These are phyloP conservation scores for Lachnellula suecica DNA, from an alignment of 2,329 filamentous ascomycete genomes.

Conservation along the genomic window DNA sequence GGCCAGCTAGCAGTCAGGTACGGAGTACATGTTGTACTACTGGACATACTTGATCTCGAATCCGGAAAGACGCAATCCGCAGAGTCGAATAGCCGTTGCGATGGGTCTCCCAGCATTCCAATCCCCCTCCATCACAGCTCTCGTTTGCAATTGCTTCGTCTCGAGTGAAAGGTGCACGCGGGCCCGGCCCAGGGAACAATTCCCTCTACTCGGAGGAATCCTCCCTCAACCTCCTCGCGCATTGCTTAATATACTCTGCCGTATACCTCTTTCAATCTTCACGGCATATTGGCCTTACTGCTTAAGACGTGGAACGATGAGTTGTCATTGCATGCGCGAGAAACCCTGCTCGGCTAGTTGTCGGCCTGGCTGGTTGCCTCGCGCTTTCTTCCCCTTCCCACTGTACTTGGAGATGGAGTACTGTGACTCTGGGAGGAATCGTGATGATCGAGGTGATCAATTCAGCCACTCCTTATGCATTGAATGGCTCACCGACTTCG, in stretches of 20 bases:
- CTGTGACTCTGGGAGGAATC: neutral
- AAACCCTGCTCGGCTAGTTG: constrained; percentile 34
- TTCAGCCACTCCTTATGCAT: constrained; percentile 36
- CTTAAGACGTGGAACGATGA: constrained; percentile 62
- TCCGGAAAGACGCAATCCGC: neutral
- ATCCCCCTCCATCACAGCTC: neutral
- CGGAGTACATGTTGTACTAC: neutral
- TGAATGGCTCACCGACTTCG: constrained; percentile 36
- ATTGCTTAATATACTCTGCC: constrained; percentile 32
- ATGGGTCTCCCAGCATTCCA: neutral
- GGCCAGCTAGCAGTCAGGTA: constrained; percentile 5
- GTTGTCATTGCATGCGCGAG: constrained; percentile 72
- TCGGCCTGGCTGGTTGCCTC: constrained; percentile 30
- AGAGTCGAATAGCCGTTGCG: neutral
- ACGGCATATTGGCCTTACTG: constrained; percentile 48
- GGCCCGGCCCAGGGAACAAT: neutral
- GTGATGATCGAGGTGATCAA: constrained; percentile 18
- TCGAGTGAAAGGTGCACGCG: neutral
- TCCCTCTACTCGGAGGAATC: neutral
- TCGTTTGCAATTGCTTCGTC: neutral
- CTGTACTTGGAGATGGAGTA: neutral
- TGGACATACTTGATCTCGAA: neutral
- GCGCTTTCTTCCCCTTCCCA: constrained; percentile 24
- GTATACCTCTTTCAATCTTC: constrained; percentile 37
- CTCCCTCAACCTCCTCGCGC: constrained; percentile 18